A percentile compares a stretch with the other conserved stretches of the same genome.
Conservation (phyloP, 257 asterid species). For the Solanum peruvianum region DNA sequence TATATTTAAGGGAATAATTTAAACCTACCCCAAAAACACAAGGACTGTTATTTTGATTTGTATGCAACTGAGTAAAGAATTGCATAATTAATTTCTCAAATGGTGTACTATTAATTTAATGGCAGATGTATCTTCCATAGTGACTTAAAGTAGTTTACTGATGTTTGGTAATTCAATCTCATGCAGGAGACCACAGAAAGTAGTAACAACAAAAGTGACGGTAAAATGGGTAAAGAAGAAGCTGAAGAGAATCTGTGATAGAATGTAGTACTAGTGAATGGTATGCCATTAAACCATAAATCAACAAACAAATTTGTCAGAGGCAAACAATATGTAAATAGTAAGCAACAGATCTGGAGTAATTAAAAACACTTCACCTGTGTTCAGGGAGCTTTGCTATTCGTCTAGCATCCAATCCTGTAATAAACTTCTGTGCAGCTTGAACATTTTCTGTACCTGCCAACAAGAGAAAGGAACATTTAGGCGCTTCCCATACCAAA, state of each 20-base stretch:
- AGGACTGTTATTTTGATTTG: background rate
- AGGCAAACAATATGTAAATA: background rate
- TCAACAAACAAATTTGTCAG: background rate
- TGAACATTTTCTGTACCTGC: conserved; percentile 80
- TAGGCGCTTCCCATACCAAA: background rate
- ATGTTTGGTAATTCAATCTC: background rate
- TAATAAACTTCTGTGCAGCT: conserved; percentile 85
- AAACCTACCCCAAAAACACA: background rate
- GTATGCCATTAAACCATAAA: background rate
- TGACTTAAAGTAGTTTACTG: background rate
- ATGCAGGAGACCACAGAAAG: background rate
- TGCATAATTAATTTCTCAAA: background rate
- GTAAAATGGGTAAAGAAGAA: background rate
- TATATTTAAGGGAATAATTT: background rate
- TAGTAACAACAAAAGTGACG: background rate
- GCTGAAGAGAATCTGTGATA: background rate
- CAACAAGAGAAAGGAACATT: background rate
- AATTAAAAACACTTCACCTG: conserved; percentile 37
- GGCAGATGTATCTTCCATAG: background rate
- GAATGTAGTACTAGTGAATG: background rate
- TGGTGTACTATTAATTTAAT: background rate
- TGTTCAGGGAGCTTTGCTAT: conserved; percentile 85
- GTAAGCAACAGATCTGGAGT: background rate
- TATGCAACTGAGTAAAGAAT: background rate
- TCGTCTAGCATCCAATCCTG: conserved; percentile 98